phyloP scores from a whole-genome alignment of 495 filamentous ascomycete genomes.

The Paragyromitra xinjiangensis region DNA sequence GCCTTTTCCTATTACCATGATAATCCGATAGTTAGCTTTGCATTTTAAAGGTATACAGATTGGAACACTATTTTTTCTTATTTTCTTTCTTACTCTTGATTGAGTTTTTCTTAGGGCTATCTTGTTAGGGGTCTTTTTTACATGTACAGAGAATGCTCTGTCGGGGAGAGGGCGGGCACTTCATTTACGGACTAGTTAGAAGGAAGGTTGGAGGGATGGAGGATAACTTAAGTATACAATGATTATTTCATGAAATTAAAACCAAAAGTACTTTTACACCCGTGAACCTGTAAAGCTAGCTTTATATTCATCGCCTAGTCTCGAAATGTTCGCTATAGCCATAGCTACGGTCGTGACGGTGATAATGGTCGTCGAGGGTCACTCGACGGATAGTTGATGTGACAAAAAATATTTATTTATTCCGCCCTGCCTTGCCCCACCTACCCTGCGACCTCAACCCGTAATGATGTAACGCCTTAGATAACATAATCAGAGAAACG shows the following conservation, averaged over 20 bases:
- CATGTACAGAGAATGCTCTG: slow-evolving; percentile 42
- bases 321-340: background rate
- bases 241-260: slow-evolving; percentile 15
- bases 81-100: slow-evolving; percentile 25
- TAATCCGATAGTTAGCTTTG: slow-evolving; percentile 29
- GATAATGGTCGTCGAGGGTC: background rate
- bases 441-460: background rate
- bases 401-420: background rate
- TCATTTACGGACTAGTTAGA: slow-evolving; percentile 35
- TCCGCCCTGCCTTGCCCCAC: background rate
- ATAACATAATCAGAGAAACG: background rate
- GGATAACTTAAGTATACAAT: slow-evolving; percentile 26
- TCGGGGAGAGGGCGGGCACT: background rate
- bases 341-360: background rate
- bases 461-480: slow-evolving; percentile 1
- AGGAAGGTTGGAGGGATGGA: background rate
- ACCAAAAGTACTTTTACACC: slow-evolving; percentile 3
- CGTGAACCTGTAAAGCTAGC: no score
- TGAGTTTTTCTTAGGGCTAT: slow-evolving; percentile 33
- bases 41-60: slow-evolving; percentile 32
- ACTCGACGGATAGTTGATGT: background rate
- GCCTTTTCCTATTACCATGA: slow-evolving; percentile 5
- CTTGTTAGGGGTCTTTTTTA: slow-evolving; percentile 12
- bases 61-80: slow-evolving; percentile 7
- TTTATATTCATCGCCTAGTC: no score